These are phyloP conservation scores for Periconia sp. DNA, from an alignment of 2,329 filamentous ascomycete species.

Conservation along the genomic window DNA sequence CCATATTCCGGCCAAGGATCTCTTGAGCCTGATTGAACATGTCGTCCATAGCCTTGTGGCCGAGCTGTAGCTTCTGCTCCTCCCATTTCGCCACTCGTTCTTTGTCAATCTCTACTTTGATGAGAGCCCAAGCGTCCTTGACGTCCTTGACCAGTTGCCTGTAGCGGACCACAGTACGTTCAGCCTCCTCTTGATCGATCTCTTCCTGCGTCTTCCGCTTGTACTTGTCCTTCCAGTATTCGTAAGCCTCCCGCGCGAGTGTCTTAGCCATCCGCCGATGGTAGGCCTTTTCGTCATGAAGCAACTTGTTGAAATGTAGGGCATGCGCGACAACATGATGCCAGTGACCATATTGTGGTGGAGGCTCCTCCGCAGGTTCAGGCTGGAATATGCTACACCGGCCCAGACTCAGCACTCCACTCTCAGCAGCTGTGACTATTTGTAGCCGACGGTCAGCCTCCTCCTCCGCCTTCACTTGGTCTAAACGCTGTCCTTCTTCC, in stretches of 20 bases:
- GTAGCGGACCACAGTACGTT: slow-evolving; percentile 71
- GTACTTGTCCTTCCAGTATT: slow-evolving; percentile 75
- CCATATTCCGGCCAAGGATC: slow-evolving; percentile 39
- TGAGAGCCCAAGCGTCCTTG: slow-evolving; percentile 65
- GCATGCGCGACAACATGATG: slow-evolving; percentile 85
- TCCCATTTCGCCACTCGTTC: slow-evolving; percentile 64
- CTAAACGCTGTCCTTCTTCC: slow-evolving; percentile 45
- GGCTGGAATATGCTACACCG: slow-evolving; percentile 76
- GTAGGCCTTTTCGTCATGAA: slow-evolving; percentile 77
- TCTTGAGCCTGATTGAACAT: slow-evolving; percentile 72
- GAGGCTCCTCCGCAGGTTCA: slow-evolving; percentile 75
- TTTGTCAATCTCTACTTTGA: slow-evolving; percentile 64
- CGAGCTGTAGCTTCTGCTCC: slow-evolving; percentile 62
- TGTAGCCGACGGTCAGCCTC: slow-evolving; percentile 74
- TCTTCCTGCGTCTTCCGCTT: slow-evolving; percentile 66
- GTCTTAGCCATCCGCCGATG: slow-evolving; percentile 80
- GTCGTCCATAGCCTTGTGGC: slow-evolving; percentile 71
- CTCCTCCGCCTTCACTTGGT: slow-evolving; percentile 45
- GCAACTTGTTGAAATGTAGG: slow-evolving; percentile 78
- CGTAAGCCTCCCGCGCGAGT: slow-evolving; percentile 77
- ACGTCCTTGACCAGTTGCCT: slow-evolving; percentile 72
- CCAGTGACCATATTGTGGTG: slow-evolving; percentile 81
- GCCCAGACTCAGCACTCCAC: slow-evolving; percentile 76
- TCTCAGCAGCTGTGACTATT: slow-evolving; percentile 74
- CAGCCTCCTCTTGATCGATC: slow-evolving; percentile 76